Percentiles rank a stretch among this genome's conserved stretches.
Conservation (phyloP, 352 stramenopile species). For the Globisporangium orthogonon region DNA sequence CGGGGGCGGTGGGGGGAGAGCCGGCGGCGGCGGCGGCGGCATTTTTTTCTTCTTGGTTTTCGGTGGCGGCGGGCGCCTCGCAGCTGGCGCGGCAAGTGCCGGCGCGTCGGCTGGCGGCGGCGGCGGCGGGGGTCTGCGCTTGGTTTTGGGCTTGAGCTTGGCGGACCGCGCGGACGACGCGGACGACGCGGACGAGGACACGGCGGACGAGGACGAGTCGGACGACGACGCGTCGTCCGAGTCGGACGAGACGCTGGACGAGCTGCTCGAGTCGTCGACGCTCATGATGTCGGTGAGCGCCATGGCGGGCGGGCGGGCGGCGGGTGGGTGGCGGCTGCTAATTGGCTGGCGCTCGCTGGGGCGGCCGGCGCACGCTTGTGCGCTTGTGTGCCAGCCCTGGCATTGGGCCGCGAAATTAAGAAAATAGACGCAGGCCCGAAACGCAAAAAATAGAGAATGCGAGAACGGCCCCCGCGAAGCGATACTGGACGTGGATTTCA, state of each 20-base stretch:
- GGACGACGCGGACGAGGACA: slow-evolving; percentile 22
- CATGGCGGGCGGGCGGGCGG: slow-evolving; percentile 21
- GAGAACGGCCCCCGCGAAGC: no score
- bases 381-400: not conserved
- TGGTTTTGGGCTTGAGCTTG: not conserved
- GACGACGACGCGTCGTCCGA: slow-evolving; percentile 40
- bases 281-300: slow-evolving; percentile 70
- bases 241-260: slow-evolving; percentile 69
- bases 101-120: not conserved
- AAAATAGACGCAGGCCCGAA: not conserved
- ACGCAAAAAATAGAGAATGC: no score
- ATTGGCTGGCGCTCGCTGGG: no score
- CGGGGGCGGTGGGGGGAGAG: slow-evolving; percentile 13
- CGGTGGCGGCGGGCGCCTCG: not conserved
- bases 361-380: not conserved
- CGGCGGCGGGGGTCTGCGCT: slow-evolving; percentile 1
- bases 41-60: not conserved
- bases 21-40: slow-evolving; percentile 8
- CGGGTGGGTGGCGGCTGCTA: not conserved
- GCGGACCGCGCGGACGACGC: slow-evolving; percentile 5
- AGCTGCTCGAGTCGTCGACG: slow-evolving; percentile 75
- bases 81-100: not conserved
- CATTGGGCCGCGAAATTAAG: not conserved
- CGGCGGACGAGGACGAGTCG: slow-evolving; percentile 26
- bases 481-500: no score